Evolutionary conservation across 2,329 filamentous ascomycete genomes (phyloP), one percentile per base, ranked within the genome.

Genomic region (Didymellaceae sp.): DNA sequence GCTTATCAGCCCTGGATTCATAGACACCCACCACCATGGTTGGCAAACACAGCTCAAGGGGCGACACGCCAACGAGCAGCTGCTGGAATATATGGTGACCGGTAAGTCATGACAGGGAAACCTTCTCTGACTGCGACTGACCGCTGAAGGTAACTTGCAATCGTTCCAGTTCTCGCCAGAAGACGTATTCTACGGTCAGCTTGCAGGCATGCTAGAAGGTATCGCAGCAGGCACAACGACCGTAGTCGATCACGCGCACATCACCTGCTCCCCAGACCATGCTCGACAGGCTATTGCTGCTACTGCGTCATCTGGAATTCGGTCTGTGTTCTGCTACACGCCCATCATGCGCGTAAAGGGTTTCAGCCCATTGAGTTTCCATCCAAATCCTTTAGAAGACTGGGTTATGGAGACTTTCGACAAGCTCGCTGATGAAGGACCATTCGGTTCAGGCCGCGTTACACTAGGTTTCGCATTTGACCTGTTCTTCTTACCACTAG

Each of bases 21-120:
- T 52, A 13, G 80, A 84, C 63, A 83, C 80, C 0, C 82, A 84
- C 54, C 77, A 78, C 2, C 65, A 69, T 53, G 50, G 59, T 26
- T 64, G 82, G 82, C 80, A 85, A 59, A 83, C 82, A 0, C 80
- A 76, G 8, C 77, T 80, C 55, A 82, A 81, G 56, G 82, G 81
- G 0, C 61, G 84, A 1, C 79, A 65, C 6, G 77, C 80, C 2
- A 80, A 85, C 56, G 77, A 79, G 3, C 61, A 68, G 2, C 55
- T 80, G n/a, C 26, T 78, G 3, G 70, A 79, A 18, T 80, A 80
- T 52, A 65, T 77, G 61, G 55, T 67, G 5, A 58, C 65, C 35
- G 74, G 75, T 76, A 44, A 32, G 52, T 30, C 18, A 22, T 20
- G 59, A 11, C 44, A 50, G 1, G 55, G 11, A 13, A 25, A 13